These are phyloP conservation scores for Colletotrichum eremochloae DNA, from an alignment of 2,329 filamentous ascomycete species.

Conservation along the genomic window DNA sequence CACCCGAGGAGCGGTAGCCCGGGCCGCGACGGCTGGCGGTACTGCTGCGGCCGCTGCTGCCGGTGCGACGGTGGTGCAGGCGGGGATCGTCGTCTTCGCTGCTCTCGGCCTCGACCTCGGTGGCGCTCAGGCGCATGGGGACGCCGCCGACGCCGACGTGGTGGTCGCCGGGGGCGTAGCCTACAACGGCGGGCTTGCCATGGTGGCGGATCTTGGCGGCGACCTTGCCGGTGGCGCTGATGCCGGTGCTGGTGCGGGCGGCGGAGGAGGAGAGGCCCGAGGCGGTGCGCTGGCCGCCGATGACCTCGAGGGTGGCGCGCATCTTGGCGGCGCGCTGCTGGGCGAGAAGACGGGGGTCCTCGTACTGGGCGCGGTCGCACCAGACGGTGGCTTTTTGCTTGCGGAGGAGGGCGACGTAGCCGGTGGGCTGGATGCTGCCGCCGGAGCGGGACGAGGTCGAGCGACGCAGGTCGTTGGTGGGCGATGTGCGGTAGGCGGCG, in stretches of 20 bases:
- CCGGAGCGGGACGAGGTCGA: slow-evolving; percentile 86
- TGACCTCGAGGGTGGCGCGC: slow-evolving; percentile 86
- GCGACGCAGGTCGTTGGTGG: slow-evolving; percentile 73
- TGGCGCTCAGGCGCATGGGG: slow-evolving; percentile 92
- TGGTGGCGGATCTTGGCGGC: slow-evolving; percentile 91
- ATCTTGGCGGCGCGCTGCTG: slow-evolving; percentile 90
- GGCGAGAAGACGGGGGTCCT: slow-evolving; percentile 86
- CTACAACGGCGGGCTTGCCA: slow-evolving; percentile 81
- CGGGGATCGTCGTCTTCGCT: slow-evolving; percentile 79
- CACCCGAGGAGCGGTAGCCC: slow-evolving; percentile 66
- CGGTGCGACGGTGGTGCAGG: slow-evolving; percentile 76
- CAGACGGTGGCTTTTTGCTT: slow-evolving; percentile 98
- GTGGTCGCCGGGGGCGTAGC: slow-evolving; percentile 83
- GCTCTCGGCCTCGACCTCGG: slow-evolving; percentile 91
- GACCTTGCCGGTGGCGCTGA: slow-evolving; percentile 74
- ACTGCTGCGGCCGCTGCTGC: slow-evolving; percentile 80
- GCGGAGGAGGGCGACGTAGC: slow-evolving; percentile 95
- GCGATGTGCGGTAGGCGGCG: slow-evolving; percentile 68
- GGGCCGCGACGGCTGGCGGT: slow-evolving; percentile 64
- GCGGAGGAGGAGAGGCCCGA: slow-evolving; percentile 61
- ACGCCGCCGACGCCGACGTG: slow-evolving; percentile 83
- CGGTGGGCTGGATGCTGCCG: slow-evolving; percentile 66
- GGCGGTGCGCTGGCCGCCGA: slow-evolving; percentile 66
- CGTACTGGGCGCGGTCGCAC: slow-evolving; percentile 94
- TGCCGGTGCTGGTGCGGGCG: slow-evolving; percentile 72